phyloP scores from a whole-genome alignment of 306 rosid genomes.

The Lathyrus tuberosus region DNA sequence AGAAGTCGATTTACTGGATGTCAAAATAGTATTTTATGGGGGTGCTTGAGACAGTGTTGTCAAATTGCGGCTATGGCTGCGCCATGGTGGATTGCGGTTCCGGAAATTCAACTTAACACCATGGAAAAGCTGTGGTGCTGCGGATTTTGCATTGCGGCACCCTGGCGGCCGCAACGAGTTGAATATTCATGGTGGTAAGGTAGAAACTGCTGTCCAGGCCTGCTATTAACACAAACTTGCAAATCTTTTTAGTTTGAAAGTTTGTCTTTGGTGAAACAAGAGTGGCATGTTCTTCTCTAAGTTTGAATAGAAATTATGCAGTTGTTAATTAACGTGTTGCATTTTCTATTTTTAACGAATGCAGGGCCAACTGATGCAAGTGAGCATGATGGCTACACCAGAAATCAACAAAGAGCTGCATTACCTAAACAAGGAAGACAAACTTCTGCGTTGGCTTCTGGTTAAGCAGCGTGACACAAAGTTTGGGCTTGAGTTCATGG shows the following conservation, averaged over 20 bases:
- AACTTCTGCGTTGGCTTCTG: slow-evolving; percentile 80
- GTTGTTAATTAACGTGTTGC: slow-evolving; percentile 11
- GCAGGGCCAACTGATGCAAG: slow-evolving; percentile 88
- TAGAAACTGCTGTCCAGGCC: no score
- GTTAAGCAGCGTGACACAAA: slow-evolving; percentile 62
- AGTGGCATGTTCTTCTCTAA: neutral
- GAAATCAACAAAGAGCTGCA: slow-evolving; percentile 88
- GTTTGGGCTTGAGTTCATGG: slow-evolving; percentile 20
- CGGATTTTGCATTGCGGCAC: no score
- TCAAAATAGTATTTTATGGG: neutral
- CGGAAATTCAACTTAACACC: no score
- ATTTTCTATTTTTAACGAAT: slow-evolving; percentile 25
- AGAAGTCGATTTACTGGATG: slow-evolving; percentile 7
- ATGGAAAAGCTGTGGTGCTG: no score
- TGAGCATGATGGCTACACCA: slow-evolving; percentile 95
- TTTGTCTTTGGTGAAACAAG: neutral
- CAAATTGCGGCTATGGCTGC: no score
- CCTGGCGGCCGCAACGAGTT: no score
- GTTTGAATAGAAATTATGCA: slow-evolving; percentile 22
- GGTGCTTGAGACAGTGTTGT: neutral
- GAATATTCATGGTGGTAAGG: no score
- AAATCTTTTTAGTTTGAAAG: neutral
- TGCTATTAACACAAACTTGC: no score
- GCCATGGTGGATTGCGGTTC: no score
- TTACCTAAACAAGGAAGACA: slow-evolving; percentile 92